Base-by-base conservation (phyloP, 768 basidiomycete species). In the Calocera viscosa region DNA sequence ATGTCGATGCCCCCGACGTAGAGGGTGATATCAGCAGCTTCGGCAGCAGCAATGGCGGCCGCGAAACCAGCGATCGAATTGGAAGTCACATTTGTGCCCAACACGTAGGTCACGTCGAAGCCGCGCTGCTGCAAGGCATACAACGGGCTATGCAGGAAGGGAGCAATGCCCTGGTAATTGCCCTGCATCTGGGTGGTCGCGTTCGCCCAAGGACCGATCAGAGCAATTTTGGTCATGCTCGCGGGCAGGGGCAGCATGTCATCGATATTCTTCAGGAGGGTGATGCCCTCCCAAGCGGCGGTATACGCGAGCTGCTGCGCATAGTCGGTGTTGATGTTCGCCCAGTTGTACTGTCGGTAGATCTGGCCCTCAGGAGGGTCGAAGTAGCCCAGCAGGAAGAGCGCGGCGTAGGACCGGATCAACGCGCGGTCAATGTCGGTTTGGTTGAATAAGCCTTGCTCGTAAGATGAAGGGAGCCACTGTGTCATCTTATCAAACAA, bases 181-280 rank as follows among this genome's bases (percentile, higher is more conserved):
- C 83, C 84, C 67, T 84, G 83, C 81, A 85, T 79, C 67, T 80
- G 77, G 5, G 72, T 78, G 0, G 84, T 85, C 3, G 83, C 83
- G 70, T 82, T 82, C 2, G 80, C 82, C 78, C 79, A 84, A 1
- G 84, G 84, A 0, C 87, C 86, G 64, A 87, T 78, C 43, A 87
- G 71, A 8, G 84, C 85, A 19, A 88, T 72, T 8, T 77, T 82
- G 66, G 80, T 82, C 66, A 80, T 73, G 0, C 74, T 76, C 0
- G 72, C 71, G 24, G 78, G 75, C 47, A 87, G 76, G 1, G 86
- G 86, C 1, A 88, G 76, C 5, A 79, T 80, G 16, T 81, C 82
- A 67, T 85, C 83, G 33, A 69, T 69, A 70, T 87, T 88, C 77
- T 87, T 87, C 17, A 87, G 76, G 5, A 87, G 77, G 19, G 83